Evolutionary conservation across 2,329 filamentous ascomycete genomes (phyloP), one percentile per base, ranked within the genome.

Genomic region (Trichophyton benhamiae): DNA sequence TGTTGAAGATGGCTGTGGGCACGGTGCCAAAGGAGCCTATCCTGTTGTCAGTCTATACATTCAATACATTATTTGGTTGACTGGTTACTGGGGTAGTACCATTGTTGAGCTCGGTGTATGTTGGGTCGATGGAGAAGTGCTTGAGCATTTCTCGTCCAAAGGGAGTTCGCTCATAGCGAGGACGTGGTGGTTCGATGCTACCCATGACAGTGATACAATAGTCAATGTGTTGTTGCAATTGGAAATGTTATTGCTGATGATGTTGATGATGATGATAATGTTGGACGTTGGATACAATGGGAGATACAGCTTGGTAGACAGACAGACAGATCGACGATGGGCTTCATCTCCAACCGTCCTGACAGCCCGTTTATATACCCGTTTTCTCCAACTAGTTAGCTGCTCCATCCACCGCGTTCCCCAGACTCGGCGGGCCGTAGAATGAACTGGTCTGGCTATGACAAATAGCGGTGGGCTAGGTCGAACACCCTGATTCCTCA

Each of bases 41-140:
- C 17, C 41, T 27, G 41, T 3, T 52, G 38, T 42, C 38, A 42
- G 38, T n/a, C 15, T 42, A 30, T 30, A 30, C 15, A 42, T 42
- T 3, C 38, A 13, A 41, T 42, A 42, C 38, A 3, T n/a, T n/a
- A n/a, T n/a, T 6, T 42, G 11, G 7, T 30, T 30, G 27, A 30
- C 13, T 42, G 15, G 11, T 42, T n/a, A n/a, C 11, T 42, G 53
- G 6, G 17, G 6, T n/a, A 17, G 15, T 46, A 52, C 48, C 48
- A 69, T 95, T 87, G 72, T 95, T 95, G 60, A 95, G 76, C 69
- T 90, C 91, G 58, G 78, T 79, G 71, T 83, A 90, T n/a, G 78
- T 77, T 0, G 82, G 78, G 57, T 84, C 82, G 63, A 91, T 83
- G n/a, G 84, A 74, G 71, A 92, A 94, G 44, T 88, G 80, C 64